Base-by-base conservation (phyloP, 2,329 filamentous ascomycete species). In the Allantophomopsis lycopodina region DNA sequence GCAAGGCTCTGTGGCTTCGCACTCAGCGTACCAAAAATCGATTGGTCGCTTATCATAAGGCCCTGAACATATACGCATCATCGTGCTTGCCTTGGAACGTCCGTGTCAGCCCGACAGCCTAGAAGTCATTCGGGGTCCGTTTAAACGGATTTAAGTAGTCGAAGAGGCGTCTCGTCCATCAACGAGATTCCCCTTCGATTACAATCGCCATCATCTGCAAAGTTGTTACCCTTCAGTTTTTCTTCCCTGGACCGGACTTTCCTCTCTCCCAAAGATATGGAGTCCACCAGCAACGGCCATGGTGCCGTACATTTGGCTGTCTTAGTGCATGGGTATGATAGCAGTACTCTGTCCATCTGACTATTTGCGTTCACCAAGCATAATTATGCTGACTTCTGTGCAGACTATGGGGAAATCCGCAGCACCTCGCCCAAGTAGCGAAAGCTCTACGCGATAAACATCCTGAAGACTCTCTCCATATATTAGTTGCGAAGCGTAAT, bases 331-430 rank as follows among this genome's bases (percentile, higher is more conserved):
- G 75, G 83, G 62, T 56, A 50, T 14, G 23, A 28, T 28, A 28
- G 32, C 16, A 34, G 32, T 34, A 21, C 45, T 36, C 36, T 46
- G 21, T 35, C 35, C 39, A 18, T 2, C 16, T 15, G 11, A 17
- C 17, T 35, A 12, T n/a, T 10, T 14, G 6, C 14, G 23, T 32
- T 42, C 35, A 46, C 21, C 14, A 14, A 20, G 13, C 5, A 16
- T 15, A 42, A 13, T 11, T 31, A 8, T 21, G 16, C 30, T 39
- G 14, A 37, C 17, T 32, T 14, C 14, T 14, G 2, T 14, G 7
- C 43, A 64, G 84, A 61, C 68, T 88, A 48, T 89, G 84, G 84
- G 83, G 83, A 16, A 84, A 85, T 47, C 83, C 84, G 1, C 65
- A 66, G 36, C 83, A 91, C 58, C 72, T 89, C 60, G 66, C 66